Base-by-base conservation (phyloP, 2,329 filamentous ascomycete genomes). In the Colletotrichum siamense region DNA sequence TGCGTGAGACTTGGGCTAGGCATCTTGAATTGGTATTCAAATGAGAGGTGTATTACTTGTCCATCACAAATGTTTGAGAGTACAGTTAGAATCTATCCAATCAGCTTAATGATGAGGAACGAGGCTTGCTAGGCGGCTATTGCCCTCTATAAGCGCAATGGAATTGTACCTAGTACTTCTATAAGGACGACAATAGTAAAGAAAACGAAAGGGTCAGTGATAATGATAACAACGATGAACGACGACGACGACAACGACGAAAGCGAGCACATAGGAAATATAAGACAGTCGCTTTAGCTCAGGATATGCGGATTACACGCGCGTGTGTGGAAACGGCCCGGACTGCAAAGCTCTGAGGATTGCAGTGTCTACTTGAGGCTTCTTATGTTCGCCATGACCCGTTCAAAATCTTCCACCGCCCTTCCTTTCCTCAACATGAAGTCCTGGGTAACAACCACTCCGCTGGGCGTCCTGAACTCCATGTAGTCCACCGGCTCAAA, bases 401-500 rank as follows among this genome's bases (percentile, higher is more conserved):
- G 26, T 9, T 30, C 30, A 4, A 12, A 66, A 12, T 75, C 71
- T 3, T 24, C 30, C 3, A 10, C 12, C 1, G 68, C 52, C 69
- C 71, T 79, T 68, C 77, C 75, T 39, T 81, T 79, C 79, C 81
- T 81, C 34, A 84, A 73, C 84, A 84, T 88, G 72, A 81, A 88
- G 32, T 77, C 84, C 71, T 85, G 82, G 59, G 81, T 71, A 18
- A 83, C 84, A 4, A 55, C 75, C 1, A 80, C 81, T 4, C 49
- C 55, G 9, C 82, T 81, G n/a, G 86, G 82, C 59, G 81, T 79
- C 67, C 74, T 70, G 62, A 89, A 81, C 32, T 64, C 64, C 16
- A 87, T 67, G 59, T 83, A 81, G 4, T 85, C 86, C 18, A 88
- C 75, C 9, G 83, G 80, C 69, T 80, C 79, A 77, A 89, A 92